These are phyloP conservation scores for Apium graveolens DNA, from an alignment of 129 eudicot genomes.

Conservation along the genomic window DNA sequence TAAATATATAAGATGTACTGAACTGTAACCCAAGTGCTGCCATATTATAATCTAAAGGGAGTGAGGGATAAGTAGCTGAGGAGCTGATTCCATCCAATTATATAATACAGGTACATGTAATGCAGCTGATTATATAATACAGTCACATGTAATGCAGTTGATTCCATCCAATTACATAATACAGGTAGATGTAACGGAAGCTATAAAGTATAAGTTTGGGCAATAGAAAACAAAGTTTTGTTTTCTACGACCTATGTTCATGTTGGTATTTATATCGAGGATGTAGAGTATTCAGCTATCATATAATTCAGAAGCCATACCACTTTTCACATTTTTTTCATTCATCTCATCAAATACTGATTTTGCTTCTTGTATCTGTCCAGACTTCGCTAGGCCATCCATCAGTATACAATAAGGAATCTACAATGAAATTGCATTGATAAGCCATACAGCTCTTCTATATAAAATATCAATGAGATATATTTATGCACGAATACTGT, in stretches of 20 bases:
- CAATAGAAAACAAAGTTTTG: background rate
- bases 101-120: background rate
- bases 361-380: slow-evolving; percentile 63
- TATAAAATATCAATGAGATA: background rate
- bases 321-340: slow-evolving; percentile 55
- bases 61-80: background rate
- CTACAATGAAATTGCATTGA: slow-evolving; percentile 33
- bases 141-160: background rate
- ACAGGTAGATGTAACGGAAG: background rate
- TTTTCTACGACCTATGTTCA: background rate
- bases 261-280: background rate
- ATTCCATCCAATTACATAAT: background rate
- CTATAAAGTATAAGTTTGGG: background rate
- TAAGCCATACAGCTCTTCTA: slow-evolving; percentile 8
- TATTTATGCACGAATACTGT: slow-evolving; percentile 1
- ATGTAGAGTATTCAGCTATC: background rate
- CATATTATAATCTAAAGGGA: background rate
- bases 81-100: background rate
- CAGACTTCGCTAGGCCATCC: slow-evolving; percentile 67
- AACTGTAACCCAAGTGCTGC: background rate
- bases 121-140: background rate
- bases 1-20: background rate
- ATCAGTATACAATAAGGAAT: slow-evolving; percentile 90
- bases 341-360: slow-evolving; percentile 66
- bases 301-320: slow-evolving; percentile 21